A percentile compares a stretch with the other conserved stretches of the same genome.
Evolutionary conservation across 2,329 filamentous ascomycete species (phyloP).

Genomic region (Hypoxylon sp.): DNA sequence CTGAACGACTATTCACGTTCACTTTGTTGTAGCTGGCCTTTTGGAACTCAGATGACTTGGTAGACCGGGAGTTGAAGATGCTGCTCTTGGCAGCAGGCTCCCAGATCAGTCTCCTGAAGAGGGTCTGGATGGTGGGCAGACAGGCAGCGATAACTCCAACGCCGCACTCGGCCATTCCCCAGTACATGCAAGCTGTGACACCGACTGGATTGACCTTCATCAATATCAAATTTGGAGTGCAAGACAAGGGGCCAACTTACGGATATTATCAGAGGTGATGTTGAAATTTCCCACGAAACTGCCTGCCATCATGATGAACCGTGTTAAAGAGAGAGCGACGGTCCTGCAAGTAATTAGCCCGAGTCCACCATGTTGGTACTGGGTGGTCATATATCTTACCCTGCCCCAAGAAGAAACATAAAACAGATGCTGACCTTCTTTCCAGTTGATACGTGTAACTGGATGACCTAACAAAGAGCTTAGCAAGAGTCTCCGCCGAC

Average conservation of each 20-base stretch:
- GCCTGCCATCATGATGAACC: slow-evolving; percentile 27
- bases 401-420: slow-evolving; percentile 25
- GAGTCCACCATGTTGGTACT: no score
- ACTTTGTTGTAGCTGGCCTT: no score
- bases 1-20: no score
- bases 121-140: slow-evolving; percentile 25
- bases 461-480: slow-evolving; percentile 10
- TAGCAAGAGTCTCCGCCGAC: neutral
- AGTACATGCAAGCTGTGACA: slow-evolving; percentile 29
- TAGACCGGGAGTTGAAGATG: slow-evolving; percentile 20
- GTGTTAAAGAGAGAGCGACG: slow-evolving; percentile 16
- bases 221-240: no score
- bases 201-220: no score
- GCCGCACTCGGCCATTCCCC: slow-evolving; percentile 31
- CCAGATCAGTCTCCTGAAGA: slow-evolving; percentile 23
- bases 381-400: no score
- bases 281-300: slow-evolving; percentile 10
- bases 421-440: slow-evolving; percentile 23
- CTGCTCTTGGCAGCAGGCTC: slow-evolving; percentile 18
- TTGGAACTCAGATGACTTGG: neutral
- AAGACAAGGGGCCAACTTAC: no score
- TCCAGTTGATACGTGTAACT: slow-evolving; percentile 7
- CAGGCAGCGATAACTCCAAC: slow-evolving; percentile 29
- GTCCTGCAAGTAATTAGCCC: slow-evolving; percentile 20
- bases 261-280: slow-evolving; percentile 18